phyloP scores from a whole-genome alignment of 371 early-diverging fungal genomes.

The Neoconidiobolus thromboides region DNA sequence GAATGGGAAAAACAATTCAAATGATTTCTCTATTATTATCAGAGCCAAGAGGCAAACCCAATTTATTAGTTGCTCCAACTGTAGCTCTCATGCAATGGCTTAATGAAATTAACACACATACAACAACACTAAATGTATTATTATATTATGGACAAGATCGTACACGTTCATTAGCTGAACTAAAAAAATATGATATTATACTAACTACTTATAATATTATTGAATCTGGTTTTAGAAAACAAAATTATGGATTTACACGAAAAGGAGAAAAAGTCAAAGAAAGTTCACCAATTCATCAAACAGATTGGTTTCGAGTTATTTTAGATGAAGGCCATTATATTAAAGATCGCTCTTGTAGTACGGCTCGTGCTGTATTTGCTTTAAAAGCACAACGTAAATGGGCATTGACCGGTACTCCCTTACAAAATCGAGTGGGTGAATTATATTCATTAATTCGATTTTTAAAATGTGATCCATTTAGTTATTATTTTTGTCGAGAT shows the following conservation, averaged over 20 bases:
- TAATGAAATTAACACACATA: slow-evolving; percentile 55
- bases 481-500: slow-evolving; percentile 73
- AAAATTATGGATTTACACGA: slow-evolving; percentile 43
- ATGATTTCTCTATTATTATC: slow-evolving; percentile 67
- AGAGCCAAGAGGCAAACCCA: slow-evolving; percentile 41
- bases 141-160: slow-evolving; percentile 52
- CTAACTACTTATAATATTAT: slow-evolving; percentile 66
- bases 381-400: slow-evolving; percentile 59
- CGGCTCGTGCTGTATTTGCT: slow-evolving; percentile 72
- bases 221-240: slow-evolving; percentile 51
- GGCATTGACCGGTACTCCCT: slow-evolving; percentile 90
- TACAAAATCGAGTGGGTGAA: slow-evolving; percentile 95
- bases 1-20: slow-evolving; percentile 98
- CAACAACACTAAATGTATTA: slow-evolving; percentile 36
- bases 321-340: slow-evolving; percentile 85
- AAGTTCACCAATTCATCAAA: slow-evolving; percentile 43
- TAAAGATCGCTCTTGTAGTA: slow-evolving; percentile 80
- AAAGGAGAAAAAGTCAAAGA: slow-evolving; percentile 36
- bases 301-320: slow-evolving; percentile 72
- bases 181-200: slow-evolving; percentile 54
- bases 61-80: slow-evolving; percentile 72
- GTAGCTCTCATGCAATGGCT: slow-evolving; percentile 85
- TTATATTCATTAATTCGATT: slow-evolving; percentile 90
- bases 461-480: slow-evolving; percentile 21
- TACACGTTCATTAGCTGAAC: slow-evolving; percentile 19